A percentile compares a stretch with the other conserved stretches of the same genome.
phyloP scores from a whole-genome alignment of 1,284 basidiomycete species.

The Anthracocystis setariae region DNA sequence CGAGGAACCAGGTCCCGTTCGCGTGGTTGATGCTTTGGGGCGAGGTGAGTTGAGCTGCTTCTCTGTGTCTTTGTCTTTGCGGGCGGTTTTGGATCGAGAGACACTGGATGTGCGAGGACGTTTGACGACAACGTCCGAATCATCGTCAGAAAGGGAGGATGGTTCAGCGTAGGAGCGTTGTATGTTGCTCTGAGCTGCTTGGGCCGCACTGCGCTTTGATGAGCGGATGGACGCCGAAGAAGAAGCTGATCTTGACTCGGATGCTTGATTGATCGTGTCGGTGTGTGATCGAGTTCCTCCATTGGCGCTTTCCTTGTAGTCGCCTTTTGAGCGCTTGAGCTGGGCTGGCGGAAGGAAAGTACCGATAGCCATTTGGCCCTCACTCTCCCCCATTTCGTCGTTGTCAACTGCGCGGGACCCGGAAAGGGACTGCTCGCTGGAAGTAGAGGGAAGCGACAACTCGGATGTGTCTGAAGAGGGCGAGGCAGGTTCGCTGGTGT shows the following conservation, averaged over 20 bases:
- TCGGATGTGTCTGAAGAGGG: not conserved
- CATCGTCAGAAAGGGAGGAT: not conserved
- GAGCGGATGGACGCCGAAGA: constrained; percentile 2
- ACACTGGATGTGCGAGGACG: constrained; percentile 10
- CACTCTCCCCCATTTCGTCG: too few species aligned
- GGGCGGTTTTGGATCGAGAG: not conserved
- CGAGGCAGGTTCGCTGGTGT: not conserved
- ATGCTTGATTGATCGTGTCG: not conserved
- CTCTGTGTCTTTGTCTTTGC: constrained; percentile 1
- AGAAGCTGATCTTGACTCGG: not conserved
- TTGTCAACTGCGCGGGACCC: too few species aligned
- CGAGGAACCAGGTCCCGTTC: not conserved
- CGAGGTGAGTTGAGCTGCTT: not conserved
- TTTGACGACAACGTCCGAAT: constrained; percentile 5
- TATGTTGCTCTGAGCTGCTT: constrained; percentile 26
- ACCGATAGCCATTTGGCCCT: not conserved
- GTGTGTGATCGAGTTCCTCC: not conserved
- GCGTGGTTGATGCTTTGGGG: constrained; percentile 1
- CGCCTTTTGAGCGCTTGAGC: too few species aligned
- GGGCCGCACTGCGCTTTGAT: constrained; percentile 29
- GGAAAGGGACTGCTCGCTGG: too few species aligned
- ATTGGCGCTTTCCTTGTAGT: too few species aligned
- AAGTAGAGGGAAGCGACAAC: not conserved
- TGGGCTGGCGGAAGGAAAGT: not conserved
- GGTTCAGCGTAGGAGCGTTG: constrained; percentile 23